Base-by-base conservation (phyloP, 2,329 filamentous ascomycete genomes). In the Stagonosporopsis chrysanthemi region DNA sequence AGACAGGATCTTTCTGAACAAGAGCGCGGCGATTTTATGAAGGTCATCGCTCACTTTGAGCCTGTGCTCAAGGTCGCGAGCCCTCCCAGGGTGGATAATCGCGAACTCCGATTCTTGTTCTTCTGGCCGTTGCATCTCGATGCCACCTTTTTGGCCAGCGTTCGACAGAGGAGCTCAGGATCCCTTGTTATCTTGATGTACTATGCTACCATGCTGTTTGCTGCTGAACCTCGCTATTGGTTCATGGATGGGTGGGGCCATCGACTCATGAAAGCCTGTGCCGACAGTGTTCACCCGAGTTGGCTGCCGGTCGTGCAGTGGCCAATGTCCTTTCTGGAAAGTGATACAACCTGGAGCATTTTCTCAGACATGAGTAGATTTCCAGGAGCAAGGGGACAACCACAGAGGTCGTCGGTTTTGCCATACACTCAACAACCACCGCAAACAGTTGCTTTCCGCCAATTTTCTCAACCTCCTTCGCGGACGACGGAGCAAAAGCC, bases 111-210 rank as follows among this genome's bases (percentile, higher is more conserved):
- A n/a, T 71, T 73, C 40, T 55, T 73, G 38, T 76, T 70, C 43
- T 68, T 68, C 31, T 80, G 77, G 78, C 77, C 78, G 7, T 63
- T 77, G 33, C 68, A 72, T 8, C 58, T 80, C 5, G 62, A 66
- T 5, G 51, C 67, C 1, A 70, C 64, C 5, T 80, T 75, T 50
- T 53, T 76, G 17, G 52, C 56, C 1, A 51, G 73, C 41, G 53
- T 79, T 1, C 70, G 70, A 6, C 63, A 71, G 35, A 62, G 64
- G 22, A 65, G 75, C 15, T 67, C 75, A 7, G 71, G 69, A 1
- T 74, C 76, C 2, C 59, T 80, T 19, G 68, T 75, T 2, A 56
- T 80, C 22, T 52, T 80, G 14, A 74, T 77, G 41, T 68, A 77
- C 49, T 80, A 77, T 54, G 69, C 73, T 14, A 67, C 75, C 12